phyloP scores from a whole-genome alignment of 495 filamentous ascomycete species.

The Aspergillus conjunctus region DNA sequence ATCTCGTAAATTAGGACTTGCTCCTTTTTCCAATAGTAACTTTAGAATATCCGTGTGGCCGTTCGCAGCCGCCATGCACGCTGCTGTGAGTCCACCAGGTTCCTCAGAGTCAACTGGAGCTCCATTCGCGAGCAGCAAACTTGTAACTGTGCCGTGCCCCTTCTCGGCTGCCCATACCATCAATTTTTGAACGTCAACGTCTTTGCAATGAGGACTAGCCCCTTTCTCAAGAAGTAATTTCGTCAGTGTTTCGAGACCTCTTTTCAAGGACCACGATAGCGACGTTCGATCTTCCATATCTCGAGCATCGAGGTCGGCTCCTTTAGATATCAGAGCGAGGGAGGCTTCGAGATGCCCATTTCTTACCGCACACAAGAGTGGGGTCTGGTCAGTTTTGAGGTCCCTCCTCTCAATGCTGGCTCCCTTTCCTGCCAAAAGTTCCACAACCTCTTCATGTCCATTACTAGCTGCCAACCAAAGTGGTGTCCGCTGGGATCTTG shows the following conservation, averaged over 20 bases:
- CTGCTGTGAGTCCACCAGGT: no score
- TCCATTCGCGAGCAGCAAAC: background rate
- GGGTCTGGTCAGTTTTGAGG: background rate
- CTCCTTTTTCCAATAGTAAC: background rate
- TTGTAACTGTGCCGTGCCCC: background rate
- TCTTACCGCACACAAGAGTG: background rate
- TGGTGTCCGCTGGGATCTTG: background rate
- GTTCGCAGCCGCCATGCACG: no score
- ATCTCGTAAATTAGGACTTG: no score
- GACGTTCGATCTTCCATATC: background rate
- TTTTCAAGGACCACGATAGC: background rate
- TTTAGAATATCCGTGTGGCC: background rate
- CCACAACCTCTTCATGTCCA: background rate
- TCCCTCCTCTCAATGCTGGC: background rate
- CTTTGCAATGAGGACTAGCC: background rate
- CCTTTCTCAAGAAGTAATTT: background rate
- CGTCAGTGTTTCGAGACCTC: background rate
- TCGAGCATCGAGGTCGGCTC: background rate
- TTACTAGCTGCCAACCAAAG: slow-evolving; percentile 6
- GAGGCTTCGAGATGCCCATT: background rate
- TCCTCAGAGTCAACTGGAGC: background rate
- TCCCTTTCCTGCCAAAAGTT: background rate
- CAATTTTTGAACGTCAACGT: background rate
- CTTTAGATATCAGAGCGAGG: background rate
- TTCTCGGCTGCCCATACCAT: slow-evolving; percentile 7